A percentile compares a stretch with the other conserved stretches of the same genome.
phyloP scores from a whole-genome alignment of 2,329 filamentous ascomycete species.

The Colletotrichum limetticola region DNA sequence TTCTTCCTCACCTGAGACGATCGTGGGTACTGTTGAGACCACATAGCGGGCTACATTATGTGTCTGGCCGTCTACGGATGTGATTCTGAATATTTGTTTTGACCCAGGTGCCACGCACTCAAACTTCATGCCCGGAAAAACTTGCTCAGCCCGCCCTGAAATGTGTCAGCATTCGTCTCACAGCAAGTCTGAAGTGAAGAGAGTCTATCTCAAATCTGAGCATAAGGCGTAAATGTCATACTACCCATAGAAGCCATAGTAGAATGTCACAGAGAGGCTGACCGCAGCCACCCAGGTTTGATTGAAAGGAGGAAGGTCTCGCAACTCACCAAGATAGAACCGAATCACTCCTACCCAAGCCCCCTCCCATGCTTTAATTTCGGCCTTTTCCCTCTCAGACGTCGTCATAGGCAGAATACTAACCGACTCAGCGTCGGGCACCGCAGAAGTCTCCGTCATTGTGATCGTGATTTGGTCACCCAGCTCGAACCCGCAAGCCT shows the following conservation, averaged over 20 bases:
- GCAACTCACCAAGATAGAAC: conserved; percentile 21
- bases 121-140: conserved; percentile 77
- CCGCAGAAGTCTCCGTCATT: conserved; percentile 61
- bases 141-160: conserved; percentile 70
- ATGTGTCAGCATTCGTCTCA: neutral
- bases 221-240: neutral
- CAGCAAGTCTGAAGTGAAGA: conserved; percentile 25
- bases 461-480: conserved; percentile 72
- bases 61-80: conserved; percentile 64
- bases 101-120: conserved; percentile 68
- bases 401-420: conserved; percentile 21
- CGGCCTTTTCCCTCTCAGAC: conserved; percentile 42
- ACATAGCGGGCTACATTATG: conserved; percentile 57
- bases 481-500: conserved; percentile 77
- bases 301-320: neutral
- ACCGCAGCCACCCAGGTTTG: neutral
- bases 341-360: conserved; percentile 22
- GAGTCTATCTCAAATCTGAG: neutral
- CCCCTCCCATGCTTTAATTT: conserved; percentile 45
- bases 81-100: conserved; percentile 69
- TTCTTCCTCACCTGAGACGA: conserved; percentile 12
- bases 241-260: neutral
- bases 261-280: neutral
- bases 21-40: conserved; percentile 42
- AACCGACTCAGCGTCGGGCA: conserved; percentile 68